A percentile compares a stretch with the other conserved stretches of the same genome.
Evolutionary conservation across 2,329 filamentous ascomycete species (phyloP).

Genomic region (Monosporascus sp.): DNA sequence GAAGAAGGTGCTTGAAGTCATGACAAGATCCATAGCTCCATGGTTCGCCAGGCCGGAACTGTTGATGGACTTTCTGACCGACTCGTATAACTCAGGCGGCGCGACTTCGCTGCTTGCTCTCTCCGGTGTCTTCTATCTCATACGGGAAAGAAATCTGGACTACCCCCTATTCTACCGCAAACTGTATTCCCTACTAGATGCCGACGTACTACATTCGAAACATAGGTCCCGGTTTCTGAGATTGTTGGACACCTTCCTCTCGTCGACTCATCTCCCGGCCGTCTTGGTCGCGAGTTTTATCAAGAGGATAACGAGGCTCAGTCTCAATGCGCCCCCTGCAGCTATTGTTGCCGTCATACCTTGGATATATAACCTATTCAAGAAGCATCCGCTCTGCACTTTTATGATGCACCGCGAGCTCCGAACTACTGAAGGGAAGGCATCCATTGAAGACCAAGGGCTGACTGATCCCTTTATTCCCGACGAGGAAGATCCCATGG

Average conservation of each 20-base stretch:
- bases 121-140: conserved; percentile 91
- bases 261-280: conserved; percentile 86
- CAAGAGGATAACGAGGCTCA: conserved; percentile 80
- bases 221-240: conserved; percentile 92
- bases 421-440: conserved; percentile 51
- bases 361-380: conserved; percentile 93
- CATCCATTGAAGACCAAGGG: conserved; percentile 54
- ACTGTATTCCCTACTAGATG: conserved; percentile 86
- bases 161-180: conserved; percentile 93
- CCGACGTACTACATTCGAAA: conserved; percentile 83
- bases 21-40: conserved; percentile 74
- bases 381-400: conserved; percentile 81
- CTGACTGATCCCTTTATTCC: conserved; percentile 70
- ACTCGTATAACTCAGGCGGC: conserved; percentile 83
- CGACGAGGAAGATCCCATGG: conserved; percentile 73
- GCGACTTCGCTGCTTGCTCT: conserved; percentile 82
- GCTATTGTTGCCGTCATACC: conserved; percentile 86
- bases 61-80: conserved; percentile 94
- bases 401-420: conserved; percentile 89
- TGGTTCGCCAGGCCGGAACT: conserved; percentile 87
- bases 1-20: conserved; percentile 69
- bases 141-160: conserved; percentile 88
- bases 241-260: conserved; percentile 82
- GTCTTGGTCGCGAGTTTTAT: conserved; percentile 91
- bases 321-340: conserved; percentile 82